A percentile compares a stretch with the other conserved stretches of the same genome.
Evolutionary conservation across 306 rosid genomes (phyloP).

Genomic region (Parietaria judaica): DNA sequence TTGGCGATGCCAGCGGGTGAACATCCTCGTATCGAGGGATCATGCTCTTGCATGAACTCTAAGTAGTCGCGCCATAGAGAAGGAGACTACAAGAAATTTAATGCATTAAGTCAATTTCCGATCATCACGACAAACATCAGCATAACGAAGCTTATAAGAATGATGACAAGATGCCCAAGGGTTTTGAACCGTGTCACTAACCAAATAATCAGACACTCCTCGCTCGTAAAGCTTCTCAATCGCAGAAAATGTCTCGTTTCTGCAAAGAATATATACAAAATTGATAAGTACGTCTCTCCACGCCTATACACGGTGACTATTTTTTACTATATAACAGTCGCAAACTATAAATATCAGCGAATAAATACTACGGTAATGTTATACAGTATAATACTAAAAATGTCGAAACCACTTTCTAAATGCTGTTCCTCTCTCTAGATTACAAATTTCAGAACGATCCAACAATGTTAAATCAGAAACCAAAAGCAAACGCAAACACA

Average conservation of each 20-base stretch:
- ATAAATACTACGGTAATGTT: too few relatives aligned
- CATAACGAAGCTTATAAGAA: neutral
- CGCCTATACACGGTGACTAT: too few relatives aligned
- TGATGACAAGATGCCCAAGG: neutral
- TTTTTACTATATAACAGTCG: too few relatives aligned
- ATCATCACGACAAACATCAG: conserved; percentile 6
- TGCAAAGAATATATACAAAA: conserved; percentile 20
- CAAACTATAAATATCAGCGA: too few relatives aligned
- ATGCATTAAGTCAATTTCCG: conserved; percentile 13
- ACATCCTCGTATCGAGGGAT: conserved; percentile 43
- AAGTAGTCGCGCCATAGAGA: conserved; percentile 77
- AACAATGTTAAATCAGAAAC: neutral
- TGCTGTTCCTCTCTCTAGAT: too few relatives aligned
- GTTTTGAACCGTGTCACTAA: conserved; percentile 22
- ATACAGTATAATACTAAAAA: too few relatives aligned
- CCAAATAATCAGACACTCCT: conserved; percentile 70
- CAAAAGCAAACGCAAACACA: neutral
- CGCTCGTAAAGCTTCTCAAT: conserved; percentile 63
- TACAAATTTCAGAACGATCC: too few relatives aligned
- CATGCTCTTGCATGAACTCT: conserved; percentile 52
- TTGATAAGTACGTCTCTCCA: neutral
- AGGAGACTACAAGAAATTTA: conserved; percentile 54
- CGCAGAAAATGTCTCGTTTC: conserved; percentile 38
- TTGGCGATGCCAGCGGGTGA: conserved; percentile 53
- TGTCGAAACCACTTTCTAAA: too few relatives aligned